phyloP scores from a whole-genome alignment of 1,284 basidiomycete species.

The Apiotrichum siamense region DNA sequence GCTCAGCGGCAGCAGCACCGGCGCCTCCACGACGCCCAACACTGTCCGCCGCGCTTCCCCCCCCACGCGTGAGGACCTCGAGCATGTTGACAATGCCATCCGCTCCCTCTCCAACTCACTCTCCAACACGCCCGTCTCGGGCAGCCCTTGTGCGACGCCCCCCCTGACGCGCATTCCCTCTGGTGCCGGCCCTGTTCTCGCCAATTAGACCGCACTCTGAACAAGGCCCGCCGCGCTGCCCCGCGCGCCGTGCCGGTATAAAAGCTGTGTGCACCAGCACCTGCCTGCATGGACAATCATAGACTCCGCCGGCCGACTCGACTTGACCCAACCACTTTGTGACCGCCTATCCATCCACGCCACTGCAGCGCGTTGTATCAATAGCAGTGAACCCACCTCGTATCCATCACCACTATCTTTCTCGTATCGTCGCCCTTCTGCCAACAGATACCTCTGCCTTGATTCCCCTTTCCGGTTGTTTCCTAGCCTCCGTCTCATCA shows the following conservation, averaged over 20 bases:
- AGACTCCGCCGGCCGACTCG: not conserved
- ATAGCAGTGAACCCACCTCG: not conserved
- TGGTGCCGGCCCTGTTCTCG: slow-evolving; percentile 8
- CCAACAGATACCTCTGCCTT: too few relatives aligned
- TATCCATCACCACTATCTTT: not conserved
- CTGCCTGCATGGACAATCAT: not conserved
- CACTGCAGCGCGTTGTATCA: not conserved
- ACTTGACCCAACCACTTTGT: not conserved
- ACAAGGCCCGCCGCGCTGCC: not conserved
- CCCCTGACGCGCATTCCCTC: slow-evolving; percentile 5
- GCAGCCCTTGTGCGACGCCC: slow-evolving; percentile 1
- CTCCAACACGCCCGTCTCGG: slow-evolving; percentile 13
- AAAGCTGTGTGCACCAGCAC: too few relatives aligned
- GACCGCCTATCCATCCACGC: not conserved
- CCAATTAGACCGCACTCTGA: not conserved
- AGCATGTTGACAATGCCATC: slow-evolving; percentile 21
- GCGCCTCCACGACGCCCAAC: not conserved
- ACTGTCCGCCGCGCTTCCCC: slow-evolving; percentile 2
- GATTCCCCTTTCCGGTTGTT: not conserved
- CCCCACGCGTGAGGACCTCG: slow-evolving; percentile 18
- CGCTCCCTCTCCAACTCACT: slow-evolving; percentile 14
- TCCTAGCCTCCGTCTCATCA: too few relatives aligned
- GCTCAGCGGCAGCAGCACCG: slow-evolving; percentile 3
- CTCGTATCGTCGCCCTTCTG: not conserved
- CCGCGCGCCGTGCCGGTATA: too few relatives aligned